Evolutionary conservation across 2,329 filamentous ascomycete genomes (phyloP), one percentile per base, ranked within the genome.

Genomic region (Penicillium fuscoglaucum): DNA sequence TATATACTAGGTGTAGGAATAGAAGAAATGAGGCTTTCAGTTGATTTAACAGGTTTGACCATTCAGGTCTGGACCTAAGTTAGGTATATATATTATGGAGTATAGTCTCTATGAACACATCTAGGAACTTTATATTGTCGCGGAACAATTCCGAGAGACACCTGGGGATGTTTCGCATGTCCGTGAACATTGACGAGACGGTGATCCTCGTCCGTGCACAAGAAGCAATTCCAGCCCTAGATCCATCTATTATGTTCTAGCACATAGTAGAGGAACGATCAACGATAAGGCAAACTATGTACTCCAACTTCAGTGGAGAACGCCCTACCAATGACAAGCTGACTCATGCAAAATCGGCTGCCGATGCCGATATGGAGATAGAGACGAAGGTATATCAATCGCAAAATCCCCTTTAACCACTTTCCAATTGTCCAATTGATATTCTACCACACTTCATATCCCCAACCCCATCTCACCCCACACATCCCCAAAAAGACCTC

Each of bases 301-400:
- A 52, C 37, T 24, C 21, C 29, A 44, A 51, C 35, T 12, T 21
- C 55, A 54, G 55, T 54, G 55, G 43, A 59, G 43, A 57, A 55
- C 64, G 64, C 64, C 64, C 58, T 66, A 44, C 31, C n/a, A 57
- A 58, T 51, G 61, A 66, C 63, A 65, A 47, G 61, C 61, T 63
- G 59, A 63, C 57, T 63, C 61, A 62, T 61, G 28, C 29, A 51
- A 56, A 45, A 40, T 50, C 48, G 37, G 53, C 40, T 33, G 28
- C 44, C 40, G 19, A 28, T 24, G 13, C 55, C 43, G 21, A 43
- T 26, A 35, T 51, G 41, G 19, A 46, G 46, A 45, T 55, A 33
- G 46, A 33, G 44, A 56, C 19, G 28, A 52, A 19, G 12, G 26
- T 53, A 50, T 57, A 58, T 58, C 21, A 44, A 52, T n/a, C 7